Evolutionary conservation across 176 grass and related monocot species (phyloP), one percentile per base, ranked within the genome.

Genomic region (Zoysia japonica): DNA sequence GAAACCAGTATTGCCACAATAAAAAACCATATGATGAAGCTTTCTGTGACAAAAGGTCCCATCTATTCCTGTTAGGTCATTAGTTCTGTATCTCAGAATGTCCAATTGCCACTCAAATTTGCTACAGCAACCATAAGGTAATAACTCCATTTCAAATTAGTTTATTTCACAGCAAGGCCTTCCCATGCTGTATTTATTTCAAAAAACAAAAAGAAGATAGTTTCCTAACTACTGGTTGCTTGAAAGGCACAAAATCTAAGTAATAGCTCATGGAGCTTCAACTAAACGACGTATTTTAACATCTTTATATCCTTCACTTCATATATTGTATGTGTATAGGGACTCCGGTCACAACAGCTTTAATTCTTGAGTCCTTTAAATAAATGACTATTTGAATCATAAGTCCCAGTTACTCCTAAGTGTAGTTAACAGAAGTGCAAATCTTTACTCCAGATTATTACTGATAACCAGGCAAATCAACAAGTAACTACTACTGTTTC

Each of bases 401-500:
- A 63, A 63, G 43, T 46, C 55, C 55, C 44, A 75, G 6, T 20
- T 61, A 64, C 47, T 5, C 36, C 61, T 38, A 39, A 62, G 44
- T 28, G n/a, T 55, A 73, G 49, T 47, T 73, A 43, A 61, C 65
- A 44, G 46, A 42, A 35, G 49, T 41, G 36, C 44, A 70, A 16
- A 71, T 40, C 20, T 49, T 59, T 71, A 48, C 44, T 59, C 43
- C 36, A 72, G 9, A 17, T 42, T 28, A 77, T 42, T 20, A 67
- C 12, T 50, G 28, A 66, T 9, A 66, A 20, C 38, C 11, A 6
- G 60, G 44, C 4, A 8, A 45, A 79, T 83, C 19, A 75, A 80
- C 41, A 84, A 70, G 67, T n/a, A 67, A 87, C 50, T n/a, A 70
- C 2, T 68, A 76, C 11, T 37, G 12, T 57, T 71, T 70, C 6